These are phyloP conservation scores for Tagetes erecta DNA, from an alignment of 129 eudicot genomes.

Conservation along the genomic window DNA sequence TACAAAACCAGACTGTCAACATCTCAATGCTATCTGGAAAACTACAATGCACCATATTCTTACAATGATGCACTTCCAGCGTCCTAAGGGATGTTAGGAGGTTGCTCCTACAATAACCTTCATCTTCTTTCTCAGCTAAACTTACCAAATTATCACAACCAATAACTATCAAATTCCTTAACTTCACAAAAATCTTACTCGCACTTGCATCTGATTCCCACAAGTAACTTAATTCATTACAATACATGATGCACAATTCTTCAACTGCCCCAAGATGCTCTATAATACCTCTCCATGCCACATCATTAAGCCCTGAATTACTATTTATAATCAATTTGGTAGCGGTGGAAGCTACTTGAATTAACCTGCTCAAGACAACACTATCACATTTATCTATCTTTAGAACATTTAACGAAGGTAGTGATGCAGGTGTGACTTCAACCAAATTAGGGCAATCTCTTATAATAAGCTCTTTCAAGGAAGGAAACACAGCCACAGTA, in stretches of 20 bases:
- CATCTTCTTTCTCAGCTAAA: neutral
- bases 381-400: neutral
- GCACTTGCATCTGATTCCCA: conserved; percentile 16
- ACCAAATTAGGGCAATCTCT: neutral
- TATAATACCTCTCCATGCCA: conserved; percentile 11
- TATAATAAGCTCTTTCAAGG: neutral
- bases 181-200: conserved; percentile 6
- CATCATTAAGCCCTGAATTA: neutral
- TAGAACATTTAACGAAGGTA: neutral
- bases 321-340: neutral
- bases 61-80: neutral
- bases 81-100: neutral
- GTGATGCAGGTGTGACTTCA: neutral
- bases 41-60: neutral
- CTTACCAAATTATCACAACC: neutral
- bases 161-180: neutral
- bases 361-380: neutral
- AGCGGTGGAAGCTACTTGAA: neutral
- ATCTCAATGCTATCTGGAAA: conserved; percentile 6
- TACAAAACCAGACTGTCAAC: neutral
- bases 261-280: conserved; percentile 11
- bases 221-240: conserved; percentile 7
- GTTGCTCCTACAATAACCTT: neutral
- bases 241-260: neutral
- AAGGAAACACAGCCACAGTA: neutral